Base-by-base conservation (phyloP, 306 rosid genomes). In the Sphenostylis stenocarpa region DNA sequence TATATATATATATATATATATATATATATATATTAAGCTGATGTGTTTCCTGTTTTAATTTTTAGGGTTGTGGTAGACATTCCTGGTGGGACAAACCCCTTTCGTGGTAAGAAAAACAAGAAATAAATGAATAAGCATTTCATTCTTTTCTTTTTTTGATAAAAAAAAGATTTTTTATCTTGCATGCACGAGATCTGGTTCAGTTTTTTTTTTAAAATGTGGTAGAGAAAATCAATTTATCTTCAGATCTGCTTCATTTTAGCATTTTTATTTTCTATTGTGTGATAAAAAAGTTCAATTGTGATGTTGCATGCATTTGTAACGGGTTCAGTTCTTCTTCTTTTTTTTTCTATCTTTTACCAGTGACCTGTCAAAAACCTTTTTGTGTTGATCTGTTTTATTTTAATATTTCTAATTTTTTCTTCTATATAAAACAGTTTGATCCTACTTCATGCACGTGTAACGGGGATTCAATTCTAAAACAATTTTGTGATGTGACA, bases 61-160 rank as follows among this genome's bases (percentile, higher is more conserved):
- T 75, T 0, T 39, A 94, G 96, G 98, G 81, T 91, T 20, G 88
- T 94, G 21, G 87, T 84, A 10, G 93, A 94, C 73, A 94, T 94
- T 2, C 98, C 96, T 0, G 98, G 97, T 1, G 96, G 97, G 0
- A 81, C 89, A 21, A 90, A 86, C 19, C 90, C 94, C 66, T 75
- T 33, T 48, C 67, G 81, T 79, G 98, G 98, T 90, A 75, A 74
- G 43, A 29, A 5, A 15, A 2, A 38, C 0, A 2, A 26, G 28
- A 26, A 26, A 26, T 26, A n/a, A n/a, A n/a, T n/a, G n/a, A n/a
- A n/a, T n/a, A n/a, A n/a, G n/a, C n/a, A n/a, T n/a, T n/a, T n/a
- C n/a, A n/a, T n/a, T n/a, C n/a, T n/a, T n/a, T 67, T 20, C 6
- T 39, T 11, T 1, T 20, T 38, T 1, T 33, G 38, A 6, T 33